phyloP scores from a whole-genome alignment of 2,329 filamentous ascomycete species.

The Emmonsia crescens region DNA sequence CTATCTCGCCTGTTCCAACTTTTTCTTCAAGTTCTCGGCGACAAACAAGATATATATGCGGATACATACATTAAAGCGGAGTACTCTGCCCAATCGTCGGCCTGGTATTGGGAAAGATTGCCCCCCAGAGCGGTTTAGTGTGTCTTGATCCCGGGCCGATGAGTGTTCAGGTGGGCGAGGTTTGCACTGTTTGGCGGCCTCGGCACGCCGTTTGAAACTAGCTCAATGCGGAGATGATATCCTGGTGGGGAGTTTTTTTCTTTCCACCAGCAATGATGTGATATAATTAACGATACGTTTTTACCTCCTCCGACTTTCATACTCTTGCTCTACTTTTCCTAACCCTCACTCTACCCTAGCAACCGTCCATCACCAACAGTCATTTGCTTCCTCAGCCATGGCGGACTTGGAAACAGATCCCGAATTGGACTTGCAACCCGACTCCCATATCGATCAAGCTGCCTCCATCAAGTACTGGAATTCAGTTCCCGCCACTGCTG shows the following conservation, averaged over 20 bases:
- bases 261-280: too few relatives aligned
- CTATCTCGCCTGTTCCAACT: too few relatives aligned
- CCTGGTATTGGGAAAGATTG: neutral
- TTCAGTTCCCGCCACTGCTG: conserved; percentile 34
- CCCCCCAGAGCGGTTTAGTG: neutral
- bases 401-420: neutral
- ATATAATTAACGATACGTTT: too few relatives aligned
- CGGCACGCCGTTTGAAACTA: neutral
- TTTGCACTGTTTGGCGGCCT: neutral
- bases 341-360: neutral
- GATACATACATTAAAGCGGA: too few relatives aligned
- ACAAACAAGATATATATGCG: too few relatives aligned
- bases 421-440: conserved; percentile 9
- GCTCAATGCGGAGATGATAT: neutral
- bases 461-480: conserved; percentile 32
- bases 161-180: too few relatives aligned
- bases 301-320: too few relatives aligned
- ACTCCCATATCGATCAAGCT: conserved; percentile 26
- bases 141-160: neutral
- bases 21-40: neutral
- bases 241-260: too few relatives aligned
- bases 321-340: neutral
- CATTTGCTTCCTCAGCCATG: neutral
- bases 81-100: neutral
- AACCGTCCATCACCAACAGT: neutral